Conservation (phyloP, 2,329 filamentous ascomycete genomes). For the Bretziella fagacearum region DNA sequence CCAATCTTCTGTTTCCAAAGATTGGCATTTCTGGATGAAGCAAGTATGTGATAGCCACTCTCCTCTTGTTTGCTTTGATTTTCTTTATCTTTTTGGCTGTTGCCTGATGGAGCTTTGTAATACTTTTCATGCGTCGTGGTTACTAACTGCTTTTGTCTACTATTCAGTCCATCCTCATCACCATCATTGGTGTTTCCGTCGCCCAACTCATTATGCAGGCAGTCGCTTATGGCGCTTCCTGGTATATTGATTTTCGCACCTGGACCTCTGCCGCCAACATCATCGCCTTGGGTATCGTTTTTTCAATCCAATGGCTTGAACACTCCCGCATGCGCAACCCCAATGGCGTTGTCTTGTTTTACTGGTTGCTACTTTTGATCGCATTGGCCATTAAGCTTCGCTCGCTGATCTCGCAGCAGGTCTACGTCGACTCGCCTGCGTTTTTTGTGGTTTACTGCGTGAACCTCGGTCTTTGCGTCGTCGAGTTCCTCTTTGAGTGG, state of each 20-base stretch:
- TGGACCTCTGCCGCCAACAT: slow-evolving; percentile 62
- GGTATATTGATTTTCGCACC: slow-evolving; percentile 70
- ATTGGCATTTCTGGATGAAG: slow-evolving; percentile 88
- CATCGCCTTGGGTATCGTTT: slow-evolving; percentile 56
- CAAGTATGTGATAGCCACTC: slow-evolving; percentile 39
- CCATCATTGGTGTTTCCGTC: slow-evolving; percentile 49
- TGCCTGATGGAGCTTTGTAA: too few species aligned
- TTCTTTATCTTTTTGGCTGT: not conserved
- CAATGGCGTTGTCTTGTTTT: slow-evolving; percentile 78
- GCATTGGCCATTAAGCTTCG: slow-evolving; percentile 67
- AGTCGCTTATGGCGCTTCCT: slow-evolving; percentile 47
- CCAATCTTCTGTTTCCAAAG: slow-evolving; percentile 51
- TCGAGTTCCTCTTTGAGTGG: slow-evolving; percentile 70
- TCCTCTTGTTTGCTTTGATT: not conserved
- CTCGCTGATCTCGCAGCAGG: slow-evolving; percentile 63
- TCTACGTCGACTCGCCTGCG: slow-evolving; percentile 46
- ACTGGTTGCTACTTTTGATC: slow-evolving; percentile 77
- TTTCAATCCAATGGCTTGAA: slow-evolving; percentile 69
- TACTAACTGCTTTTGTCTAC: slow-evolving; percentile 7
- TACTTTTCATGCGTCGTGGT: too few species aligned
- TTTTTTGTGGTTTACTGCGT: slow-evolving; percentile 66
- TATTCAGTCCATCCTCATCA: slow-evolving; percentile 39
- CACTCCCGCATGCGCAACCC: slow-evolving; percentile 68
- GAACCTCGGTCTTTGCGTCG: slow-evolving; percentile 49
- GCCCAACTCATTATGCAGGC: slow-evolving; percentile 65